Evolutionary conservation across 768 basidiomycete genomes (phyloP).

Genomic region (Trametes gibbosa): DNA sequence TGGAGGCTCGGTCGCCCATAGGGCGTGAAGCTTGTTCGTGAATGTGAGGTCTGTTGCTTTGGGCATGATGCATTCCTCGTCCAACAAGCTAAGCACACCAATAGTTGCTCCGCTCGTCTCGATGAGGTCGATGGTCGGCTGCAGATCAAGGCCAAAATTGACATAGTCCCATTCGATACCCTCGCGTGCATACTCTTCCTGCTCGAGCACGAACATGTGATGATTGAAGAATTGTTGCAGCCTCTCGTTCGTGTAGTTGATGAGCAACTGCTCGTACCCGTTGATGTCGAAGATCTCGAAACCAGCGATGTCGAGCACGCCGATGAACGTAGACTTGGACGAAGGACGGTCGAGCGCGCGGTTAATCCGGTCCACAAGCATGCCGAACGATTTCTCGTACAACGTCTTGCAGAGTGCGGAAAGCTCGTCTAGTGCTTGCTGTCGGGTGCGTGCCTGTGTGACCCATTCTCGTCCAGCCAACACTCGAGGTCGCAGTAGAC

Average conservation of each 20-base stretch:
- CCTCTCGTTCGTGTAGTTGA: conserved; percentile 99
- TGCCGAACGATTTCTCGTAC: conserved; percentile 96
- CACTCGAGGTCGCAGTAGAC: conserved; percentile 84
- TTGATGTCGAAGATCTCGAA: conserved; percentile 97
- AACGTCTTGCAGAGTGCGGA: conserved; percentile 89
- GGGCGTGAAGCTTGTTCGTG: conserved; percentile 82
- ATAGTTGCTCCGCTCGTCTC: conserved; percentile 71
- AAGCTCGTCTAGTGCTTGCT: conserved; percentile 92
- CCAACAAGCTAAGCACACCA: conserved; percentile 88
- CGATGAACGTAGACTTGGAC: conserved; percentile 91
- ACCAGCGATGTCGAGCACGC: conserved; percentile 97
- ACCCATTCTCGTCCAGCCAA: conserved; percentile 98
- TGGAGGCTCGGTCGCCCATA: conserved; percentile 59
- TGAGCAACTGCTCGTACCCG: conserved; percentile 94
- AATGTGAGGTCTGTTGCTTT: conserved; percentile 94
- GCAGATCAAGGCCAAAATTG: conserved; percentile 95
- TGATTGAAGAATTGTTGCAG: conserved; percentile 98
- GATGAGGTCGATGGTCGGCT: conserved; percentile 98
- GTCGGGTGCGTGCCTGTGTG: conserved; percentile 84
- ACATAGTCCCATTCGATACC: conserved; percentile 97
- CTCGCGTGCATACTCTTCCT: conserved; percentile 96
- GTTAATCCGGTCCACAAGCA: conserved; percentile 93
- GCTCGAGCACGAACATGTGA: conserved; percentile 99
- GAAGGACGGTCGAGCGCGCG: conserved; percentile 90
- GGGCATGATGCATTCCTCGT: conserved; percentile 99